These are phyloP conservation scores for Schizonepeta tenuifolia DNA, from an alignment of 257 asterid species.

Conservation along the genomic window DNA sequence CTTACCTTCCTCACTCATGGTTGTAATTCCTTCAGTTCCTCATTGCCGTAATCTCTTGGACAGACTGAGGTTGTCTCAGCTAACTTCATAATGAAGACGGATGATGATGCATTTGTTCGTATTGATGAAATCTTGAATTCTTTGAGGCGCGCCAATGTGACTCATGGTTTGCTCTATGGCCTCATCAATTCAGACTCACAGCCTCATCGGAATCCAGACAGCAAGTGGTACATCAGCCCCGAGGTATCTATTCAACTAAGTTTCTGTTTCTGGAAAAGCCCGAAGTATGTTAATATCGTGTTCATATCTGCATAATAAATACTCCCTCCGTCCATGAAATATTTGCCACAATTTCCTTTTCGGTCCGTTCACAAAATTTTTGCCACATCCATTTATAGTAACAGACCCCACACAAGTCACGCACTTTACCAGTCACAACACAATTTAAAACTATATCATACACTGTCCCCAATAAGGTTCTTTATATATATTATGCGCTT, in stretches of 20 bases:
- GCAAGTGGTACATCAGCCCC: slow-evolving; percentile 98
- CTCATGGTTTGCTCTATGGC: slow-evolving; percentile 87
- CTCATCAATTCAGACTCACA: slow-evolving; percentile 81
- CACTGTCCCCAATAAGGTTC: no score
- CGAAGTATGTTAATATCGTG: no score
- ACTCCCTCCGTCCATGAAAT: no score
- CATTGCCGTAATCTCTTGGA: slow-evolving; percentile 52
- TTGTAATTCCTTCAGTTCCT: slow-evolving; percentile 34
- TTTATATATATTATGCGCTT: no score
- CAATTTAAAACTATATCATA: no score
- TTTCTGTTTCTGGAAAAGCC: slow-evolving; percentile 6
- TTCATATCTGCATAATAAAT: no score
- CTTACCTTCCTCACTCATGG: slow-evolving; percentile 43
- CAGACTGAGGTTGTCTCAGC: slow-evolving; percentile 90
- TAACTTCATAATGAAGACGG: slow-evolving; percentile 94
- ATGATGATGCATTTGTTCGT: slow-evolving; percentile 97
- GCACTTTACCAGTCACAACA: no score
- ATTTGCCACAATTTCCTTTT: no score
- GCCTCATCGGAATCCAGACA: slow-evolving; percentile 80
- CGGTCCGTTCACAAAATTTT: no score
- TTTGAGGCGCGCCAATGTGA: slow-evolving; percentile 50
- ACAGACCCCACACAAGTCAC: no score
- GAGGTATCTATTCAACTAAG: slow-evolving; percentile 58
- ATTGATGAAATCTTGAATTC: slow-evolving; percentile 85
- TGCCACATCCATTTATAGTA: no score